A percentile compares a stretch with the other conserved stretches of the same genome.
Conservation (phyloP, 306 rosid species). For the Citrullus colocynthis region DNA sequence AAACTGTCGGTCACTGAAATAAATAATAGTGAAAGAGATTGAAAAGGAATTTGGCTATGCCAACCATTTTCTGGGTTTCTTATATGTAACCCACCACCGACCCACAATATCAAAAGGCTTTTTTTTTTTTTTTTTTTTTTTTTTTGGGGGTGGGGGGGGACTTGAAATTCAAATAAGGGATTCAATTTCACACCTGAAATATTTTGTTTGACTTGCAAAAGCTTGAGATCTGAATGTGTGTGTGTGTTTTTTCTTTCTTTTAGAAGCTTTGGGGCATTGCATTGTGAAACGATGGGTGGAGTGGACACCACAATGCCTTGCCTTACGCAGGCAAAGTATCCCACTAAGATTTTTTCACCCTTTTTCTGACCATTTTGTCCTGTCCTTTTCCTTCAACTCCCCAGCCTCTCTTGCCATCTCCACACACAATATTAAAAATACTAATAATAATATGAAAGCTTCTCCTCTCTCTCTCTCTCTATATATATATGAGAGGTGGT, state of each 20-base stretch:
- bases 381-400: conserved; percentile 15
- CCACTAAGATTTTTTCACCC: conserved; percentile 43
- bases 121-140: too few species aligned
- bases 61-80: too few species aligned
- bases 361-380: neutral
- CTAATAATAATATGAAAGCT: conserved; percentile 16
- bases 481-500: conserved; percentile 1
- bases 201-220: conserved; percentile 5
- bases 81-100: too few species aligned
- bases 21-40: neutral
- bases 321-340: conserved; percentile 67
- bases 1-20: conserved; percentile 2
- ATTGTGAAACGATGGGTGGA: conserved; percentile 33
- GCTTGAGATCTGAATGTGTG: neutral
- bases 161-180: neutral
- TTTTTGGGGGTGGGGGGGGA: too few species aligned
- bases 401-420: conserved; percentile 24
- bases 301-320: conserved; percentile 69
- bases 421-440: conserved; percentile 11
- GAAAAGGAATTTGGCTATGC: neutral
- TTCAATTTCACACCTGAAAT: neutral
- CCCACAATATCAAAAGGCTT: too few species aligned
- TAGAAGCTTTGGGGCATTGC: conserved; percentile 11
- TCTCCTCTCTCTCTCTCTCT: conserved; percentile 8
- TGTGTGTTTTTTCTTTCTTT: conserved; percentile 12